Evolutionary conservation across 2,329 filamentous ascomycete species (phyloP).

Genomic region (Aspergillus ochraceoroseus): DNA sequence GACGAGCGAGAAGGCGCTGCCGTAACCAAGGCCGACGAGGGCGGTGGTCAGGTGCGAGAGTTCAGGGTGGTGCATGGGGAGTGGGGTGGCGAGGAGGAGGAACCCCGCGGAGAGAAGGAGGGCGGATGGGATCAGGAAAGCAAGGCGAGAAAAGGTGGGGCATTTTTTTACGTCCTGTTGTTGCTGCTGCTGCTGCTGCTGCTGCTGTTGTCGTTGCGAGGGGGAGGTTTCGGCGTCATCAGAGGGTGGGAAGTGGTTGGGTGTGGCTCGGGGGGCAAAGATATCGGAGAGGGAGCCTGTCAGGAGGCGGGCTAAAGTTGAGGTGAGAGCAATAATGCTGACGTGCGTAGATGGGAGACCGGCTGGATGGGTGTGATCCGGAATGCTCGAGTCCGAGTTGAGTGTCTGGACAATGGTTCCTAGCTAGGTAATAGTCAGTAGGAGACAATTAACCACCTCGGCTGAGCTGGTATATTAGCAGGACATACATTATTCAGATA

Average conservation of each 20-base stretch:
- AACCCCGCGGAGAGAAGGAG: slow-evolving; percentile 70
- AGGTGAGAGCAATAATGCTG: slow-evolving; percentile 83
- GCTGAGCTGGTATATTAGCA: too few relatives aligned
- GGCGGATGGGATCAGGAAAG: slow-evolving; percentile 72
- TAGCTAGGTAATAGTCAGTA: slow-evolving; percentile 43
- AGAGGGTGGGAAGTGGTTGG: slow-evolving; percentile 52
- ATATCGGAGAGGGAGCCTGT: slow-evolving; percentile 86
- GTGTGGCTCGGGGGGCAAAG: slow-evolving; percentile 63
- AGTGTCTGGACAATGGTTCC: slow-evolving; percentile 89
- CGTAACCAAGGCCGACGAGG: slow-evolving; percentile 84
- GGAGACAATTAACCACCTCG: too few relatives aligned
- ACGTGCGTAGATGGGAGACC: slow-evolving; percentile 75
- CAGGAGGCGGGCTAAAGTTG: slow-evolving; percentile 81
- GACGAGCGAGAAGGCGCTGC: slow-evolving; percentile 80
- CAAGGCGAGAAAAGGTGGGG: slow-evolving; percentile 68
- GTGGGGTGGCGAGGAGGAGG: slow-evolving; percentile 69
- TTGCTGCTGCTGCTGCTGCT: slow-evolving; percentile 30
- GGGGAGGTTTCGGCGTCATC: slow-evolving; percentile 40
- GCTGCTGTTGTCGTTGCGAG: too few relatives aligned
- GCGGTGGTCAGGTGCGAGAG: slow-evolving; percentile 83
- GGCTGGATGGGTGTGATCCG: slow-evolving; percentile 48
- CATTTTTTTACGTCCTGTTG: slow-evolving; percentile 25
- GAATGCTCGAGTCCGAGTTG: slow-evolving; percentile 57
- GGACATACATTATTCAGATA: slow-evolving; percentile 83
- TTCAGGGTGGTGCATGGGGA: slow-evolving; percentile 70